Conservation (phyloP, 768 basidiomycete species). For the Pisolithus orientalis region DNA sequence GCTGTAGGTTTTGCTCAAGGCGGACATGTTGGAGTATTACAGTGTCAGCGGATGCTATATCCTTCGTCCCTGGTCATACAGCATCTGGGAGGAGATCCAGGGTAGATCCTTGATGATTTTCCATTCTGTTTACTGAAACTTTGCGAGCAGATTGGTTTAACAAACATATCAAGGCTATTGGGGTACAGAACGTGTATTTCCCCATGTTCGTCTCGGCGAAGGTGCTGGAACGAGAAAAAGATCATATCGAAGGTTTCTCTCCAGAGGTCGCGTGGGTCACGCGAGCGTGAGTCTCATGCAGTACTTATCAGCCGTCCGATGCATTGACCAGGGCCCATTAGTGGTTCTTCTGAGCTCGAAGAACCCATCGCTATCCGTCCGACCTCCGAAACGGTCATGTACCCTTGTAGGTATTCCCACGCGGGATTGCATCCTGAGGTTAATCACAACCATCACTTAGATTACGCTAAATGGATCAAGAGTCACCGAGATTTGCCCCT, state of each 20-base stretch:
- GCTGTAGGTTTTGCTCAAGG: slow-evolving; percentile 85
- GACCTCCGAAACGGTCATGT: slow-evolving; percentile 99
- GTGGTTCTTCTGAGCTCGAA: slow-evolving; percentile 88
- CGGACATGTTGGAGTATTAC: slow-evolving; percentile 99
- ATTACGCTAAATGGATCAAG: slow-evolving; percentile 99
- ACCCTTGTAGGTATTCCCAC: slow-evolving; percentile 68
- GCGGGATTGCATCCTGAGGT: neutral
- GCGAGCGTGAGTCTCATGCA: slow-evolving; percentile 58
- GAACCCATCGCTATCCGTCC: slow-evolving; percentile 98
- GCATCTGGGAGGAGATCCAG: slow-evolving; percentile 96
- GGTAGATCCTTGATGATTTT: slow-evolving; percentile 36
- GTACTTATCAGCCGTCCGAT: neutral
- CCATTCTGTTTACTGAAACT: neutral
- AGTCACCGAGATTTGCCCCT: slow-evolving; percentile 94
- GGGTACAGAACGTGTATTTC: slow-evolving; percentile 97
- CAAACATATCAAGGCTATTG: slow-evolving; percentile 83
- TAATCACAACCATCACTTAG: slow-evolving; percentile 31
- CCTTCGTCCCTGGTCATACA: slow-evolving; percentile 95
- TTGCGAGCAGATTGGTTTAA: slow-evolving; percentile 83
- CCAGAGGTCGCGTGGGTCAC: slow-evolving; percentile 99
- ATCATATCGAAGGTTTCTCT: slow-evolving; percentile 98
- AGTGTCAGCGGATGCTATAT: slow-evolving; percentile 98
- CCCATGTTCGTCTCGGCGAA: slow-evolving; percentile 96
- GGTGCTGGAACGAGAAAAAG: slow-evolving; percentile 93
- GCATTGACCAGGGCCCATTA: slow-evolving; percentile 23